Conservation (phyloP, 1,284 basidiomycete species). For the Microbotryomycetes sp. region DNA sequence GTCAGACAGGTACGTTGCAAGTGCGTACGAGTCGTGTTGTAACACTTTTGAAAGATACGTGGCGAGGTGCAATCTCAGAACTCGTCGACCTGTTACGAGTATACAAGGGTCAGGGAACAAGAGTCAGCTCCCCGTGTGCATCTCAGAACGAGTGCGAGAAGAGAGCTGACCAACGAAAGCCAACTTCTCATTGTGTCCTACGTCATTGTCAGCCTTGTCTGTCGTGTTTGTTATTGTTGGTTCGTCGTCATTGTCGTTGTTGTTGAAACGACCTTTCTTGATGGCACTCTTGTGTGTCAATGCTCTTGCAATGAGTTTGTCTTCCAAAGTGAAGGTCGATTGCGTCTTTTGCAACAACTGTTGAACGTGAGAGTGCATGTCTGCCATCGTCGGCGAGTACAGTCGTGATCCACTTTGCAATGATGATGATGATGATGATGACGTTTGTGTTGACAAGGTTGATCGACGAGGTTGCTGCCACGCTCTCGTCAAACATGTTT, state of each 20-base stretch:
- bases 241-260: neutral
- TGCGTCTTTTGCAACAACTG: neutral
- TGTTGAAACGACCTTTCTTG: constrained; percentile 12
- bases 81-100: constrained; percentile 17
- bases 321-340: constrained; percentile 3
- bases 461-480: neutral
- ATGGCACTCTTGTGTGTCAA: constrained; percentile 29
- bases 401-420: neutral
- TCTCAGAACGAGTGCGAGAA: neutral
- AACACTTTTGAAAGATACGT: constrained; percentile 18
- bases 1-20: constrained; percentile 1
- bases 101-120: neutral
- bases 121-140: neutral
- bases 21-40: neutral
- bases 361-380: neutral
- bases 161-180: constrained; percentile 23
- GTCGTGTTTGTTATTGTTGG: neutral
- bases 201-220: neutral
- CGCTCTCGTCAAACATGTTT: neutral
- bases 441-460: neutral
- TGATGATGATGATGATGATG: neutral
- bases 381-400: neutral
- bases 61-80: constrained; percentile 17
- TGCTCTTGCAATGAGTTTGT: constrained; percentile 3
- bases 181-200: constrained; percentile 25